Evolutionary conservation across 2,329 filamentous ascomycete genomes (phyloP), one percentile per base, ranked within the genome.

Genomic region (Sporothrix humicola): DNA sequence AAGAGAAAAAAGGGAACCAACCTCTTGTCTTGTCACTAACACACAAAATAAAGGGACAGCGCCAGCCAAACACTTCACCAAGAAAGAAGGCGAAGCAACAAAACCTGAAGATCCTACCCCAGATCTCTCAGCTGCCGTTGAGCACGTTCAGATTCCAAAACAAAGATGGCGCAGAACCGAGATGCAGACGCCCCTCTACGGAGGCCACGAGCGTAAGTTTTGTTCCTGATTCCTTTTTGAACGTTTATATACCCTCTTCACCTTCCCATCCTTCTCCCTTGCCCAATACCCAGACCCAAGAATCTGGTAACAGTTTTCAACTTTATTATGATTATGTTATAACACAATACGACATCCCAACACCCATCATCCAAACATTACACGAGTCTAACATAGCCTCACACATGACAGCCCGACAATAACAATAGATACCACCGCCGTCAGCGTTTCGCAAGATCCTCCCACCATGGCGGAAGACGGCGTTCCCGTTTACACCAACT

Each of bases 361-460:
- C 69, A 54, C 42, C 23, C 12, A n/a, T 37, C 54, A 26, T 8
- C 52, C 50, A 70, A 7, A 15, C 10, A 54, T 37, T 37, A 37
- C 31, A 37, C 31, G 4, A 20, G 37, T 52, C 63, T 56, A 70
- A 70, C 68, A 69, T 31, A 23, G 15, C 52, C 37, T 56, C 48
- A 20, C 63, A 37, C 23, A 52, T 63, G 26, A 68, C 74, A 88
- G 86, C 58, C 86, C 86, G 50, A 87, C 86, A 71, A 88, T 88
- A 74, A 88, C 85, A 70, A 87, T 88, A 71, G 85, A 88, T 76
- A 87, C 86, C 13, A 84, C 86, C 9, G 84, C 82, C 15, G 79
- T 81, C 73, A 80, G 74, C 72, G 76, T 79, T 58, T n/a, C 70
- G 12, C 77, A 74, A 63, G 75, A 79, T 17, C 61, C 77, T n/a